Evolutionary conservation across 208 protist genomes (phyloP).

Genomic region (Leishmania mexicana): DNA sequence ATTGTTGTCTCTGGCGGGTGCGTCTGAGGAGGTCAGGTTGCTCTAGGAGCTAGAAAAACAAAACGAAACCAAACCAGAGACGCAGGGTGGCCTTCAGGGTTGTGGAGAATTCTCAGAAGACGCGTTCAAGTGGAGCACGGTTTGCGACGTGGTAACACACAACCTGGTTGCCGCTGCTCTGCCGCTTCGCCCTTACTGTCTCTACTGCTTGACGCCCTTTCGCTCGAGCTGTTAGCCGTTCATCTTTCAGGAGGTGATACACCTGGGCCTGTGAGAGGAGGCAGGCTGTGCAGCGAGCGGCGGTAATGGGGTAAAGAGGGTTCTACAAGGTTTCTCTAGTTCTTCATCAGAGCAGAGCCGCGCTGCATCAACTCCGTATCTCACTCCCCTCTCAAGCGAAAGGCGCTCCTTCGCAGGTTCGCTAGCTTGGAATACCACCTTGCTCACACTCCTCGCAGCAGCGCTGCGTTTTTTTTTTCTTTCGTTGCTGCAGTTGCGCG

Average conservation of each 20-base stretch:
- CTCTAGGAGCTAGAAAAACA: background rate
- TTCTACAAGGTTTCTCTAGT: background rate
- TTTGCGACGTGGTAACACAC: background rate
- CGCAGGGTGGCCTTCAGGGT: background rate
- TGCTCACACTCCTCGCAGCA: no score
- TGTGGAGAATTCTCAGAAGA: background rate
- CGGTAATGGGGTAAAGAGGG: background rate
- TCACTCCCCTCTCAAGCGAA: no score
- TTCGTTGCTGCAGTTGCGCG: no score
- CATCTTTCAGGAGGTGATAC: background rate
- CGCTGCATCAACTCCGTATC: background rate
- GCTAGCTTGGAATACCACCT: no score
- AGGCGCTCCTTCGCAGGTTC: no score
- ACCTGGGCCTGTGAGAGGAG: background rate
- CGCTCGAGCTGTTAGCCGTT: background rate
- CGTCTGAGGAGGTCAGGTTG: background rate
- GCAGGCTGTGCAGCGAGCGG: background rate
- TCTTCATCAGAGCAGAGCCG: background rate
- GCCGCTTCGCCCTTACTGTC: background rate
- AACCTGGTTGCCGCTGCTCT: background rate
- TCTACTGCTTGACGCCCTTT: background rate
- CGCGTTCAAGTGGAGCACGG: background rate
- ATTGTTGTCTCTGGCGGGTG: background rate
- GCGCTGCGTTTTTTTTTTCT: background rate
- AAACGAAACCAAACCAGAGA: background rate